Conservation (phyloP, 164 flowering plant genomes). For the Annona cherimola region DNA sequence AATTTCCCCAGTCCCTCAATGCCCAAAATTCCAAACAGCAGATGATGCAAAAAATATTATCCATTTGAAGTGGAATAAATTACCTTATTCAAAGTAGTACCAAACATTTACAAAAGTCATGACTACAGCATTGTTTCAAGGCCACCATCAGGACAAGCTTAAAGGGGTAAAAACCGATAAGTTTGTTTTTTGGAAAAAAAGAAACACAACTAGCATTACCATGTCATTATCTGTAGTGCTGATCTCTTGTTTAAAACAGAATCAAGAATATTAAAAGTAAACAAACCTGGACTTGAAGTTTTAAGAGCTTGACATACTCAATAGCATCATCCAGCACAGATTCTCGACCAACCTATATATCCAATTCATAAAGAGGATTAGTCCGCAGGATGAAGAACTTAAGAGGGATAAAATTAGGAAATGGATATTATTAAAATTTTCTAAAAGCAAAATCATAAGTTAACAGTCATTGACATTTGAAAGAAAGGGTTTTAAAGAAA, state of each 20-base stretch:
- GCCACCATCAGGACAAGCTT: not conserved
- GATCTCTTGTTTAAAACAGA: not conserved
- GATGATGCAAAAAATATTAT: too few species aligned
- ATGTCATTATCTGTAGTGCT: not conserved
- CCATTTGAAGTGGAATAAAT: too few species aligned
- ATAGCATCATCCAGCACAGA: slow-evolving; percentile 42
- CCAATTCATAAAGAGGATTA: slow-evolving; percentile 2
- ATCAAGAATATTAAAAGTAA: slow-evolving; percentile 1
- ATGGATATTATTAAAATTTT: too few species aligned
- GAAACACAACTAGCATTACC: not conserved
- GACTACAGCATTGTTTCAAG: too few species aligned
- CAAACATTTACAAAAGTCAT: too few species aligned
- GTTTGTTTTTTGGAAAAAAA: not conserved
- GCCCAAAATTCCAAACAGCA: too few species aligned
- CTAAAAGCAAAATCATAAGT: not conserved
- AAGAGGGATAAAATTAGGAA: not conserved
- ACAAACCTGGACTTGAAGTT: slow-evolving; percentile 55
- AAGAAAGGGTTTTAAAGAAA: not conserved
- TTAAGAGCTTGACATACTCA: slow-evolving; percentile 51
- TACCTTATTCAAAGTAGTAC: too few species aligned
- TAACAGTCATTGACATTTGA: not conserved
- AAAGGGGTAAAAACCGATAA: too few species aligned
- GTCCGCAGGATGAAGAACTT: not conserved
- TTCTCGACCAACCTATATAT: slow-evolving; percentile 33
- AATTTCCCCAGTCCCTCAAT: too few species aligned